These are phyloP conservation scores for Drosera capensis DNA, from an alignment of 148 eudicot species.

Conservation along the genomic window DNA sequence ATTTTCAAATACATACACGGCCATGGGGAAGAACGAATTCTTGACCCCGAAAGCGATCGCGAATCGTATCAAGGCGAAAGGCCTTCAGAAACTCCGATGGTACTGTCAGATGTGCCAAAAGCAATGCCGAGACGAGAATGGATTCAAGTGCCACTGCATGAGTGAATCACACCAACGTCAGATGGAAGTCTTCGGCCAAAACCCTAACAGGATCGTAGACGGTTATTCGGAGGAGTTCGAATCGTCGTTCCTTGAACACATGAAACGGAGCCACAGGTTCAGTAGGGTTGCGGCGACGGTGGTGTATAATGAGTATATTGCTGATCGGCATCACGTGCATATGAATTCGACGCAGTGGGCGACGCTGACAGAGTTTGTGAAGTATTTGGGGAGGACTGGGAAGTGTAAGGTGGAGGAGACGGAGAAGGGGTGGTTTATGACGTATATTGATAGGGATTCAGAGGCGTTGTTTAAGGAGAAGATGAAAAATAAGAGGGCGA, in stretches of 20 bases:
- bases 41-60: constrained; percentile 88
- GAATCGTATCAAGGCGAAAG: constrained; percentile 84
- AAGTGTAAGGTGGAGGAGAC: constrained; percentile 93
- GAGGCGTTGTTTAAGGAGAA: constrained; percentile 83
- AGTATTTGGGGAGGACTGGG: constrained; percentile 60
- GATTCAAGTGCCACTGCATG: constrained; percentile 92
- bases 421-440: constrained; percentile 82
- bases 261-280: constrained; percentile 74
- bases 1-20: background rate
- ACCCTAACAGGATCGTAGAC: constrained; percentile 58
- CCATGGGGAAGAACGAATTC: constrained; percentile 89
- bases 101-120: constrained; percentile 96
- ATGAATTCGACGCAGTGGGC: constrained; percentile 93
- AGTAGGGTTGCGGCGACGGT: constrained; percentile 83
- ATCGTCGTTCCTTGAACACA: constrained; percentile 51
- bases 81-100: constrained; percentile 85
- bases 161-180: constrained; percentile 82
- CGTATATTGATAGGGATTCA: constrained; percentile 78
- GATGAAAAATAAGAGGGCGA: constrained; percentile 62
- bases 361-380: constrained; percentile 65
- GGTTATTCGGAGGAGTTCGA: constrained; percentile 86
- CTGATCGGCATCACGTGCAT: constrained; percentile 69
- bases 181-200: constrained; percentile 83
- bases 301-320: constrained; percentile 74
- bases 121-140: constrained; percentile 88